These are phyloP conservation scores for Coemansia erecta DNA, from an alignment of 192 early-diverging fungal genomes.

Conservation along the genomic window DNA sequence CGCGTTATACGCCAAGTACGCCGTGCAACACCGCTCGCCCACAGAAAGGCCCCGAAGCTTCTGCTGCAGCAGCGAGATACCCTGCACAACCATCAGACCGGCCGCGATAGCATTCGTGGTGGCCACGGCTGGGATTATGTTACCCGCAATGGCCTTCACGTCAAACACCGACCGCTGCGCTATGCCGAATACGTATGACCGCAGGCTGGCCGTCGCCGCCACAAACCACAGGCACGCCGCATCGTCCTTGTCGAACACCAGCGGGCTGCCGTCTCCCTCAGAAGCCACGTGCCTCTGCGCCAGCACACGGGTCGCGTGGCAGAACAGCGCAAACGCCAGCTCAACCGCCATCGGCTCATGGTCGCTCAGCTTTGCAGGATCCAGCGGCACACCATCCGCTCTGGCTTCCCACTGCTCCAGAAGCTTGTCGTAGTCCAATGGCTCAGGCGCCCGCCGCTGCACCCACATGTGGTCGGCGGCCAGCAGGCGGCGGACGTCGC, in stretches of 20 bases:
- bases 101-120: constrained; percentile 97
- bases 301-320: constrained; percentile 47
- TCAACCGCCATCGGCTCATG: constrained; percentile 69
- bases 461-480: constrained; percentile 91
- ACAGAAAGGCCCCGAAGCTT: constrained; percentile 2
- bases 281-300: constrained; percentile 11
- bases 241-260: constrained; percentile 97
- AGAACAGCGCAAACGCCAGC: constrained; percentile 72
- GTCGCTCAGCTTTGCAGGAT: constrained; percentile 56
- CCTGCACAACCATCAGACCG: constrained; percentile 89
- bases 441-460: constrained; percentile 63
- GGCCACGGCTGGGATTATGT: constrained; percentile 97
- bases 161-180: constrained; percentile 76
- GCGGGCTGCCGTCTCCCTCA: not conserved
- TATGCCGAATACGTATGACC: constrained; percentile 81
- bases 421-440: constrained; percentile 60
- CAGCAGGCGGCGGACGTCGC: constrained; percentile 77
- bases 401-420: constrained; percentile 1
- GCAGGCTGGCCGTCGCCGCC: constrained; percentile 85
- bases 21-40: constrained; percentile 31
- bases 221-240: constrained; percentile 89
- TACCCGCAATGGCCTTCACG: constrained; percentile 98
- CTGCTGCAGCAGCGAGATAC: constrained; percentile 64
- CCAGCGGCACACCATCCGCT: not conserved
- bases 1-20: constrained; percentile 62